Conservation (phyloP, 495 filamentous ascomycete genomes). For the Neurospora sp. region DNA sequence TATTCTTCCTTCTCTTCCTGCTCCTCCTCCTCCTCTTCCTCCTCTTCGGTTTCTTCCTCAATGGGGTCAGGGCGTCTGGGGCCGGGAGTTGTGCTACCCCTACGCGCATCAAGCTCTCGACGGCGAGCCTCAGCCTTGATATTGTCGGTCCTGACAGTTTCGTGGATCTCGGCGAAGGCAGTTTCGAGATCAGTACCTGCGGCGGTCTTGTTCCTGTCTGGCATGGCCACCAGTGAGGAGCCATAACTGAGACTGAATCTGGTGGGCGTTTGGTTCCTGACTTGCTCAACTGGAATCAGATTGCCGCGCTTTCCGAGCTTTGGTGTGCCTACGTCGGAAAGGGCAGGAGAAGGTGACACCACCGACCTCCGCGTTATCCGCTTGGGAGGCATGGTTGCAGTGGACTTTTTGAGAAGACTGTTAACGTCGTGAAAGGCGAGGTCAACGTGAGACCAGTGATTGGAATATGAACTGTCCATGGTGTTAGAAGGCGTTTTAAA, state of each 20-base stretch:
- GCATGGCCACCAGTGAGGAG: slow-evolving; percentile 15
- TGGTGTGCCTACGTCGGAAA: not conserved
- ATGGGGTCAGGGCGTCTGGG: not conserved
- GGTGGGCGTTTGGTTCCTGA: slow-evolving; percentile 10
- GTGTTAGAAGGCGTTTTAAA: not conserved
- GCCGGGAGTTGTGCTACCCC: not conserved
- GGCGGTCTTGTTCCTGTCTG: slow-evolving; percentile 5
- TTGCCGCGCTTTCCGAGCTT: not conserved
- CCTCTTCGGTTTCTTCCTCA: not conserved
- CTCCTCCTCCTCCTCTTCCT: not conserved
- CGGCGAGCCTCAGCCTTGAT: slow-evolving; percentile 5
- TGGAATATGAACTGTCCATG: not conserved
- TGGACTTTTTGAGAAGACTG: not conserved
- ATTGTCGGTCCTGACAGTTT: slow-evolving; percentile 10
- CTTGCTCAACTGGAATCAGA: not conserved
- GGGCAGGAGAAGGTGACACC: not conserved
- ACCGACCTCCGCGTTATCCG: slow-evolving; percentile 4
- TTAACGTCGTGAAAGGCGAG: not conserved
- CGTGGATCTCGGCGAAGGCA: slow-evolving; percentile 10
- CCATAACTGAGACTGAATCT: slow-evolving; percentile 25
- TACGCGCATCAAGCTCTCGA: not conserved
- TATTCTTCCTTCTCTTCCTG: not conserved
- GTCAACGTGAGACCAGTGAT: not conserved
- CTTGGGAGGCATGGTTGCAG: slow-evolving; percentile 12
- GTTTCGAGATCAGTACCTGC: slow-evolving; percentile 6